Evolutionary conservation across 1,284 basidiomycete species (phyloP).

Genomic region (Blastosporella zonata): DNA sequence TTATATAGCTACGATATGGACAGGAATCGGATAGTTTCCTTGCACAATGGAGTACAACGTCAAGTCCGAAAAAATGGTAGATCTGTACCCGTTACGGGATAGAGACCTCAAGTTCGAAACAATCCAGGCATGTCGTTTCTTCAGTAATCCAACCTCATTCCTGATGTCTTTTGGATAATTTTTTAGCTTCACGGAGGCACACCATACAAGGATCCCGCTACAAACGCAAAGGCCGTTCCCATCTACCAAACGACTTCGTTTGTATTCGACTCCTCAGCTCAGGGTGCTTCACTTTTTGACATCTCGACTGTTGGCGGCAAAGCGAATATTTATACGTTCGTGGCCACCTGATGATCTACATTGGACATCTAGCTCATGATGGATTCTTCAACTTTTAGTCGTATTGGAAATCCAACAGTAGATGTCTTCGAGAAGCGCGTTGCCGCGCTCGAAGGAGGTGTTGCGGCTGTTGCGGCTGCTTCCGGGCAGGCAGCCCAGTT

Average conservation of each 20-base stretch:
- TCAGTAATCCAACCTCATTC: neutral
- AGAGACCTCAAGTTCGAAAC: conserved; percentile 14
- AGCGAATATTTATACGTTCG: conserved; percentile 15
- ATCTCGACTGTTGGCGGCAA: conserved; percentile 6
- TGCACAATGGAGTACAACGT: conserved; percentile 13
- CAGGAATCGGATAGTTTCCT: neutral
- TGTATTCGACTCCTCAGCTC: conserved; percentile 17
- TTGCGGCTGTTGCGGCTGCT: conserved; percentile 74
- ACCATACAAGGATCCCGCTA: conserved; percentile 18
- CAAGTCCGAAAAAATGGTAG: conserved; percentile 5
- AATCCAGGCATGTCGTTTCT: conserved; percentile 7
- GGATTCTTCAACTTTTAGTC: neutral
- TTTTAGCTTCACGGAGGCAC: conserved; percentile 17
- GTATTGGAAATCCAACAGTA: conserved; percentile 17
- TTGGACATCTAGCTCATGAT: neutral
- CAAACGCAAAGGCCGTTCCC: conserved; percentile 17
- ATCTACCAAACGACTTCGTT: conserved; percentile 18
- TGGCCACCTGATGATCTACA: neutral
- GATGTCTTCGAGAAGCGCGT: conserved; percentile 45
- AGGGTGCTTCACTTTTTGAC: conserved; percentile 14
- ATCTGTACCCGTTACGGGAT: conserved; percentile 11
- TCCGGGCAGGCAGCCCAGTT: conserved; percentile 85
- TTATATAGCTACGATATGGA: neutral
- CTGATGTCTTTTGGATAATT: neutral
- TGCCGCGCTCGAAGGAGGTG: conserved; percentile 80